Conservation (phyloP, 1,284 basidiomycete genomes). For the Apiotrichum laibachii region DNA sequence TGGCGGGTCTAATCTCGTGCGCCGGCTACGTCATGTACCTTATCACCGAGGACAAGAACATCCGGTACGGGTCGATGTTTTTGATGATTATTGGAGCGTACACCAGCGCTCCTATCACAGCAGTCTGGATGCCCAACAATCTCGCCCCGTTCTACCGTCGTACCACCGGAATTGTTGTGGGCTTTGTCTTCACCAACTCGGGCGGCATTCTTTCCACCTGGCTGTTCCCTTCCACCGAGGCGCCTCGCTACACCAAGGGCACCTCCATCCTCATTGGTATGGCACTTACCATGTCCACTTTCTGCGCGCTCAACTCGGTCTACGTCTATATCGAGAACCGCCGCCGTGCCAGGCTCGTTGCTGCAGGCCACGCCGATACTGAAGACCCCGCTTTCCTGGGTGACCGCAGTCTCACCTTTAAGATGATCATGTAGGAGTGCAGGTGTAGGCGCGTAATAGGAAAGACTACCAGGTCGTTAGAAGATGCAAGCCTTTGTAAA, state of each 20-base stretch:
- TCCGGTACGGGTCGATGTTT: conserved; percentile 43
- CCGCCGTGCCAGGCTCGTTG: conserved; percentile 1
- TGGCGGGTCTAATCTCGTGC: conserved; percentile 27
- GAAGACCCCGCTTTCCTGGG: neutral
- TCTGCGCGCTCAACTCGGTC: conserved; percentile 19
- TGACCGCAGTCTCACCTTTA: conserved; percentile 12
- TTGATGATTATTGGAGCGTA: conserved; percentile 45
- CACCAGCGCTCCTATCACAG: conserved; percentile 32
- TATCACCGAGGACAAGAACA: conserved; percentile 26
- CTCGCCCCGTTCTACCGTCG: conserved; percentile 58
- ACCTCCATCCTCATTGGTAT: conserved; percentile 34
- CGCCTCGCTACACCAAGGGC: conserved; percentile 53
- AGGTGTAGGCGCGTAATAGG: too few species aligned
- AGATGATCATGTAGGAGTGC: conserved; percentile 8
- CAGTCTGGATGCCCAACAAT: conserved; percentile 55
- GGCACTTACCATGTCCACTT: conserved; percentile 9
- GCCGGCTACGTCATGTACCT: conserved; percentile 44
- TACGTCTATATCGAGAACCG: conserved; percentile 23
- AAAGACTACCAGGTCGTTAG: neutral
- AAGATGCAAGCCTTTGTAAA: too few species aligned
- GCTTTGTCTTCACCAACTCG: conserved; percentile 58
- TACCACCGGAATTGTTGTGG: conserved; percentile 59
- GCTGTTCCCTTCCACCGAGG: conserved; percentile 55
- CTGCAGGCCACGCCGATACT: neutral
- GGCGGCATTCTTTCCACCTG: conserved; percentile 62